These are phyloP conservation scores for Malassezia caprae DNA, from an alignment of 1,284 basidiomycete genomes.

Conservation along the genomic window DNA sequence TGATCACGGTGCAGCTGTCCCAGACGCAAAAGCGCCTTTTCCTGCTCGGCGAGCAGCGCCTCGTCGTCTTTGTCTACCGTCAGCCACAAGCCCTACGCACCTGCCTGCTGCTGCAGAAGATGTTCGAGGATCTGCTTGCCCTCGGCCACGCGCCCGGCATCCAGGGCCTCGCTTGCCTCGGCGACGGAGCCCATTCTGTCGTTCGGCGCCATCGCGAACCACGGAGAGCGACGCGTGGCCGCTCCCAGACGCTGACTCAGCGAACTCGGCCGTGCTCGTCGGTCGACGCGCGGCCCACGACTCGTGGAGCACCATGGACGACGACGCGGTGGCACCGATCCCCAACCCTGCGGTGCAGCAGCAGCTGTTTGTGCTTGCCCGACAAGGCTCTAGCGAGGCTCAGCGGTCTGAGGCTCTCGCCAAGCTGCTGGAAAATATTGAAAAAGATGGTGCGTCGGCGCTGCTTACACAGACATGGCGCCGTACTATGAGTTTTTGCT, in stretches of 20 bases:
- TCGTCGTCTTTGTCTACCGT: constrained; percentile 50
- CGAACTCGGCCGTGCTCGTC: constrained; percentile 6
- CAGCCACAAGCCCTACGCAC: neutral
- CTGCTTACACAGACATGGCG: constrained; percentile 34
- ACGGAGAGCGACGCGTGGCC: constrained; percentile 10
- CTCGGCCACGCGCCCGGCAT: constrained; percentile 25
- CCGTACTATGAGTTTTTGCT: constrained; percentile 40
- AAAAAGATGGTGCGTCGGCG: constrained; percentile 61
- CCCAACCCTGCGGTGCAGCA: constrained; percentile 45
- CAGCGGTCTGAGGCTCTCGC: constrained; percentile 46
- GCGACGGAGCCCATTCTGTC: constrained; percentile 20
- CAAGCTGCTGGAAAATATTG: constrained; percentile 64
- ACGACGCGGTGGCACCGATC: constrained; percentile 40
- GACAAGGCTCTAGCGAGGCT: constrained; percentile 54
- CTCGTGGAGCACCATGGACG: constrained; percentile 27
- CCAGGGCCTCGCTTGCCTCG: constrained; percentile 35
- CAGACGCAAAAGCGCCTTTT: constrained; percentile 72
- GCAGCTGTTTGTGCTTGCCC: constrained; percentile 36
- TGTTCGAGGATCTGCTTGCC: constrained; percentile 36
- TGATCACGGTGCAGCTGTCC: constrained; percentile 79
- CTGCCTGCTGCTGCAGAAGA: constrained; percentile 27
- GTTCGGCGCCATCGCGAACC: constrained; percentile 10
- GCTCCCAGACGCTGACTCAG: constrained; percentile 12
- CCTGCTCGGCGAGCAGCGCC: constrained; percentile 66
- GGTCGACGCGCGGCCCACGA: constrained; percentile 2